Percentiles rank a stretch among this genome's conserved stretches.
These are phyloP conservation scores for Hymenochaete sp. DNA, from an alignment of 1,284 basidiomycete genomes.

Conservation along the genomic window DNA sequence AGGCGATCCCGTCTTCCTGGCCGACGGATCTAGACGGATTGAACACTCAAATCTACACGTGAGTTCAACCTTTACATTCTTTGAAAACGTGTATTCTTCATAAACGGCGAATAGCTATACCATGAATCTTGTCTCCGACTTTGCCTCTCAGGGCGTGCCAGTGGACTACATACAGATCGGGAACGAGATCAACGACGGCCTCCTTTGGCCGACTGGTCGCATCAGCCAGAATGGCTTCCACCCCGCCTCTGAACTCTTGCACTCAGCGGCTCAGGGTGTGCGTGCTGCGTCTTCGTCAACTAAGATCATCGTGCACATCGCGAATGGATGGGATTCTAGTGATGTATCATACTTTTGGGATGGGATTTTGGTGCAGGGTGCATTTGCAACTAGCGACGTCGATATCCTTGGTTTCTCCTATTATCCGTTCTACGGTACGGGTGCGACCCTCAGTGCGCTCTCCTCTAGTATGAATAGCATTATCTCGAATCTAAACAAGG, in stretches of 20 bases:
- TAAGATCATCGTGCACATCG: constrained; percentile 52
- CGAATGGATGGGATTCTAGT: constrained; percentile 51
- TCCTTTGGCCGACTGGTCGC: constrained; percentile 52
- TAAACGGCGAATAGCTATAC: constrained; percentile 37
- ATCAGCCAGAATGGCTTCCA: constrained; percentile 47
- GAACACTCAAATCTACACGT: constrained; percentile 49
- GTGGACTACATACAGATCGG: constrained; percentile 41
- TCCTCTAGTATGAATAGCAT: constrained; percentile 42
- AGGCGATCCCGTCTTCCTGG: constrained; percentile 52
- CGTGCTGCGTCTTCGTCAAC: constrained; percentile 35
- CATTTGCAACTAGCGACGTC: constrained; percentile 40
- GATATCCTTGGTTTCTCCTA: constrained; percentile 58
- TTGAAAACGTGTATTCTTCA: neutral
- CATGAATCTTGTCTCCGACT: constrained; percentile 39
- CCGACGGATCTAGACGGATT: constrained; percentile 41
- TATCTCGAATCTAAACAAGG: constrained; percentile 43
- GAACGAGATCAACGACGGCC: constrained; percentile 27
- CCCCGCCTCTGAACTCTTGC: constrained; percentile 48
- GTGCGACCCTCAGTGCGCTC: constrained; percentile 44
- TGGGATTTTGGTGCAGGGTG: constrained; percentile 44
- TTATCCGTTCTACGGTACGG: constrained; percentile 54
- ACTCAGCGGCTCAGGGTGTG: constrained; percentile 43
- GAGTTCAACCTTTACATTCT: constrained; percentile 17
- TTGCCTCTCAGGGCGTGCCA: constrained; percentile 45
- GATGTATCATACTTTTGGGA: constrained; percentile 42